Evolutionary conservation across 73 alveolate genomes (phyloP).

Genomic region (Tetrahymena malaccensis): DNA sequence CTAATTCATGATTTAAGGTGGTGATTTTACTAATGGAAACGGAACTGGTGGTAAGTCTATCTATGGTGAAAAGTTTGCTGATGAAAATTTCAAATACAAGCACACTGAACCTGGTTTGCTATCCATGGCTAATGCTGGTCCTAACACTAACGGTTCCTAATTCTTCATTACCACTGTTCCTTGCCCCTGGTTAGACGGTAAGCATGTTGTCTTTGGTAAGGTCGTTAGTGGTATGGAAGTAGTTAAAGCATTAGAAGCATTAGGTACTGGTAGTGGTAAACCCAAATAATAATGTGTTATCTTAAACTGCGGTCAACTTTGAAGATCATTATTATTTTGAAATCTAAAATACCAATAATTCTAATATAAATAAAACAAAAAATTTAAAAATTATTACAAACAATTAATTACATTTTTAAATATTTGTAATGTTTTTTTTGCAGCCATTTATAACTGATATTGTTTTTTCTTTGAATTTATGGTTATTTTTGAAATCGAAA

Average conservation of each 20-base stretch:
- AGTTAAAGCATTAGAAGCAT: slow-evolving; percentile 56
- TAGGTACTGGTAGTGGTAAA: slow-evolving; percentile 37
- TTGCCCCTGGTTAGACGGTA: slow-evolving; percentile 83
- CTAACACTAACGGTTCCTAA: slow-evolving; percentile 91
- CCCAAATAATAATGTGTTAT: neutral
- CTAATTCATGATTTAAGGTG: slow-evolving; percentile 90
- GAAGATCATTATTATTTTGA: neutral
- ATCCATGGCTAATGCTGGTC: slow-evolving; percentile 98
- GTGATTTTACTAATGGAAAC: slow-evolving; percentile 76
- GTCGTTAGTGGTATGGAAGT: slow-evolving; percentile 51
- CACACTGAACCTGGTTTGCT: slow-evolving; percentile 80
- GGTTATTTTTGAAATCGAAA: too few species aligned
- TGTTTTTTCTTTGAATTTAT: too few species aligned
- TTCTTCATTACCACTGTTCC: slow-evolving; percentile 76
- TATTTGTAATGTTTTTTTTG: too few species aligned
- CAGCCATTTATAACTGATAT: too few species aligned
- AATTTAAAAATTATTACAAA: too few species aligned
- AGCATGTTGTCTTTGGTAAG: slow-evolving; percentile 92
- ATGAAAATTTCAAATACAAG: slow-evolving; percentile 75
- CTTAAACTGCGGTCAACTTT: slow-evolving; percentile 1
- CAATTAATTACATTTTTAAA: too few species aligned
- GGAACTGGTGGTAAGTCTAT: slow-evolving; percentile 96
- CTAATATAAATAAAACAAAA: too few species aligned
- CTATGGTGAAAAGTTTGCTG: slow-evolving; percentile 80
- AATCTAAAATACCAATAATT: neutral